These are phyloP conservation scores for Monascus purpureus DNA, from an alignment of 495 filamentous ascomycete species.

Conservation along the genomic window DNA sequence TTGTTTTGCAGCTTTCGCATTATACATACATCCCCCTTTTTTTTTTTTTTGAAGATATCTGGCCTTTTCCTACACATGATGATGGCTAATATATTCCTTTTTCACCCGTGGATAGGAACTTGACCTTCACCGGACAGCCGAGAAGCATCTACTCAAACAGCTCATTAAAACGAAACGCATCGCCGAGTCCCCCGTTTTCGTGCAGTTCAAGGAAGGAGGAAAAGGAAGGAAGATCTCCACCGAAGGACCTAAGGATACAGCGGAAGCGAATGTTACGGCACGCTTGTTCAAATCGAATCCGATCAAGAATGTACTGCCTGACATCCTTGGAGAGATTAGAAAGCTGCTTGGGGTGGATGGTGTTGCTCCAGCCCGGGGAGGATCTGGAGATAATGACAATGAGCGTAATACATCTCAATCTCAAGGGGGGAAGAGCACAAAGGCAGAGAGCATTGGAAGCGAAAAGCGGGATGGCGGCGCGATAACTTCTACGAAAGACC, in stretches of 20 bases:
- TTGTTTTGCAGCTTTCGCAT: not conserved
- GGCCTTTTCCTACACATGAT: no score
- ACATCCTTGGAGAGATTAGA: conserved; percentile 48
- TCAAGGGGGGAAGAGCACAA: no score
- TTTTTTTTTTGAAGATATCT: no score
- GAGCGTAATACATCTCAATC: no score
- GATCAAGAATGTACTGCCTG: conserved; percentile 53
- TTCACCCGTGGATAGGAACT: no score
- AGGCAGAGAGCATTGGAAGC: conserved; percentile 4
- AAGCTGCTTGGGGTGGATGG: conserved; percentile 44
- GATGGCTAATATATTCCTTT: no score
- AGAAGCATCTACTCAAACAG: conserved; percentile 59
- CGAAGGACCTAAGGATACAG: conserved; percentile 33
- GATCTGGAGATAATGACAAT: conserved; percentile 1
- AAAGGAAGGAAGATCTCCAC: conserved; percentile 13
- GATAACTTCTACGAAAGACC: not conserved
- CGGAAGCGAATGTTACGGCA: conserved; percentile 60
- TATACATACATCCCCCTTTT: no score
- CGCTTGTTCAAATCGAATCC: conserved; percentile 63
- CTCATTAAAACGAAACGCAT: conserved; percentile 62
- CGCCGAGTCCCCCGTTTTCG: conserved; percentile 35
- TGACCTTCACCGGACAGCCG: conserved; percentile 48
- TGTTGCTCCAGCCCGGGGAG: conserved; percentile 5
- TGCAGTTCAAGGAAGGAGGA: conserved; percentile 14
- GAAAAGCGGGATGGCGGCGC: not conserved